Base-by-base conservation (phyloP, 1,284 basidiomycete genomes). In the Retiboletus flavoniger region DNA sequence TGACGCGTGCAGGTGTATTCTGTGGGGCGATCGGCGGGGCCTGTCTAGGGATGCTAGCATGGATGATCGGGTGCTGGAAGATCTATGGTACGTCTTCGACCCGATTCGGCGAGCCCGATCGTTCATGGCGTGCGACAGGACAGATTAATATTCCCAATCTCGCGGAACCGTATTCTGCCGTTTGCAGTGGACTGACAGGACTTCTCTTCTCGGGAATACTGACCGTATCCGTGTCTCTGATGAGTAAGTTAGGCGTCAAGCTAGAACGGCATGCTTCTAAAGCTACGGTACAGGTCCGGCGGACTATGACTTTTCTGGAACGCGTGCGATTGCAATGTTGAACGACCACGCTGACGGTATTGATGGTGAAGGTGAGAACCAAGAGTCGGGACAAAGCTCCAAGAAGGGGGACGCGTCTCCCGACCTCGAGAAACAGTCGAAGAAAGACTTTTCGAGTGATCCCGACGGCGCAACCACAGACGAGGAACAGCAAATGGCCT, bases 21-120 rank as follows among this genome's bases (percentile, higher is more conserved):
- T 62, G 63, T 40, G 79, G 78, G 3, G 72, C 76, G 13, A 65
- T 80, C 36, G 65, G 69, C 3, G 78, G 78, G 0, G 75, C 76
- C 19, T 57, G 71, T 7, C 61, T 76, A 38, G 78, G 77, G 6
- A 78, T 80, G 73, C 41, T 76, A 1, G 78, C 78, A 14, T 81
- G 78, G 78, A 77, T 81, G 72, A 69, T 81, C 11, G 74, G 77
- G 0, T 80, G 78, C 58, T 75, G 70, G 71, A 78, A 80, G 62
- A 78, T 78, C 47, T 79, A 74, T 49, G 79, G 78, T 72, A 55
- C 16, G 63, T 55, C 32, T 28, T 7, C 16, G 9, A 35, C 7
- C 19, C 5, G n/a, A 9, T 7, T 32, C 5, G 19, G 21, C 16
- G 9, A 14, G 43, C 32, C 19, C 7, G 16, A 26, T 6, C 3